Conservation (phyloP, 352 stramenopile species). For the Globisporangium solare region DNA sequence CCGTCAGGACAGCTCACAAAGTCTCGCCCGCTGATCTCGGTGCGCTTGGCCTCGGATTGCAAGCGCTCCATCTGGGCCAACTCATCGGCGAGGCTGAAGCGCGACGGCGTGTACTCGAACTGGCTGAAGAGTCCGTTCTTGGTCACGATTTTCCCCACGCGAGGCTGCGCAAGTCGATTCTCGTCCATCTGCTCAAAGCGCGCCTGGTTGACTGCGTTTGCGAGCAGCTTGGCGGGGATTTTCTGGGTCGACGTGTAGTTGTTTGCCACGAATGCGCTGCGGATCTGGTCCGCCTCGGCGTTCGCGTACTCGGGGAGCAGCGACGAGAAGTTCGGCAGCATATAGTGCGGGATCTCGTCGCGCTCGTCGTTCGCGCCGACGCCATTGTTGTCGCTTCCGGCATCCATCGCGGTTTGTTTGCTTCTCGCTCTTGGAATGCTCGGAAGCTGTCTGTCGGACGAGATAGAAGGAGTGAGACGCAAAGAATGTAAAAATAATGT, state of each 20-base stretch:
- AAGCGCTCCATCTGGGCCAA: constrained; percentile 64
- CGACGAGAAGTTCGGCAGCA: constrained; percentile 79
- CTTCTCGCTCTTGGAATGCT: background rate
- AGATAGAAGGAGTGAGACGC: background rate
- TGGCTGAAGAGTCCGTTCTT: constrained; percentile 71
- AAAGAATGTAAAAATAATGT: no score
- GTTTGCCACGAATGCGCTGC: constrained; percentile 57
- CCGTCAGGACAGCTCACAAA: constrained; percentile 53
- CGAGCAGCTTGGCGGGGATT: constrained; percentile 42
- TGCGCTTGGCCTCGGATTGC: constrained; percentile 59
- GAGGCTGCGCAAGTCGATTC: constrained; percentile 45
- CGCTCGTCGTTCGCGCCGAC: constrained; percentile 1
- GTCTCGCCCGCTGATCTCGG: constrained; percentile 61
- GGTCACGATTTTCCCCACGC: constrained; percentile 43
- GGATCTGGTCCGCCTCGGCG: constrained; percentile 69
- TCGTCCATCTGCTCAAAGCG: constrained; percentile 76
- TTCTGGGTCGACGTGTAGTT: constrained; percentile 71
- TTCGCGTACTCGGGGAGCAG: constrained; percentile 80
- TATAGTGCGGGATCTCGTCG: constrained; percentile 56
- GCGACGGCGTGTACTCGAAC: constrained; percentile 77
- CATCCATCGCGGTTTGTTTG: constrained; percentile 8
- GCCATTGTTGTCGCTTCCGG: constrained; percentile 6
- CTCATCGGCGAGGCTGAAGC: constrained; percentile 56
- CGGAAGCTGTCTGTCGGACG: background rate
- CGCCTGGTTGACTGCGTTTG: constrained; percentile 59